Evolutionary conservation across 495 filamentous ascomycete genomes (phyloP).

Genomic region (Sphaerosporella brunnea): DNA sequence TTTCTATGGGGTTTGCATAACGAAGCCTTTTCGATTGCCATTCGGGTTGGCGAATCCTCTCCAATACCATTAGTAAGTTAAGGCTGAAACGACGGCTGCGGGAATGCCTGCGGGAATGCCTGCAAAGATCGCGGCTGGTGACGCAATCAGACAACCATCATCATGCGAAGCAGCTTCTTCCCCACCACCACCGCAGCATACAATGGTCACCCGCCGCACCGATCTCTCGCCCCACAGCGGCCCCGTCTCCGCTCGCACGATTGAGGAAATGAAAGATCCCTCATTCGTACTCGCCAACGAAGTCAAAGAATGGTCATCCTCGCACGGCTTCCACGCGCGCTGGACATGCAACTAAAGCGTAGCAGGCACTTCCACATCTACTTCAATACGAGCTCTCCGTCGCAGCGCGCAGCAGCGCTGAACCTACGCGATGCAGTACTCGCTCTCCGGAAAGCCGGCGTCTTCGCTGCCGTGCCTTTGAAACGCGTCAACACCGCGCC

Average conservation of each 20-base stretch:
- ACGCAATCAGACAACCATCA: no score
- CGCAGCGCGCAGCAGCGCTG: neutral
- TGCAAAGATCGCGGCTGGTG: no score
- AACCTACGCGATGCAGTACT: neutral
- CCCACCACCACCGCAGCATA: neutral
- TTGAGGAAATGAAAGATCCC: neutral
- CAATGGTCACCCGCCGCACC: neutral
- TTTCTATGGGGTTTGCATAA: no score
- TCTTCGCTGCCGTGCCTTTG: neutral
- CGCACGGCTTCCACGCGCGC: neutral
- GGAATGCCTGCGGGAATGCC: no score
- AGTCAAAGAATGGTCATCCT: neutral
- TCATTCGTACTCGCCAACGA: neutral
- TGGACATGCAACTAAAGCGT: neutral
- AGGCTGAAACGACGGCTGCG: no score
- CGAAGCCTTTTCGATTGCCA: no score
- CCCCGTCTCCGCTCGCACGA: neutral
- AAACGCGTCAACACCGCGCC: neutral
- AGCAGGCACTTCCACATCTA: conserved; percentile 2
- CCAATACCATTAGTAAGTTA: no score
- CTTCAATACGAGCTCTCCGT: neutral
- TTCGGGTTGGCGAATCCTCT: no score
- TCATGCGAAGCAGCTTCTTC: no score
- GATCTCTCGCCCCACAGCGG: neutral
- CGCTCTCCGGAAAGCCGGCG: neutral